Percentiles rank a stretch among this genome's conserved stretches.
Conservation (phyloP, 1,139 yeast genomes). For the Saccharomycopsis hybrid region DNA sequence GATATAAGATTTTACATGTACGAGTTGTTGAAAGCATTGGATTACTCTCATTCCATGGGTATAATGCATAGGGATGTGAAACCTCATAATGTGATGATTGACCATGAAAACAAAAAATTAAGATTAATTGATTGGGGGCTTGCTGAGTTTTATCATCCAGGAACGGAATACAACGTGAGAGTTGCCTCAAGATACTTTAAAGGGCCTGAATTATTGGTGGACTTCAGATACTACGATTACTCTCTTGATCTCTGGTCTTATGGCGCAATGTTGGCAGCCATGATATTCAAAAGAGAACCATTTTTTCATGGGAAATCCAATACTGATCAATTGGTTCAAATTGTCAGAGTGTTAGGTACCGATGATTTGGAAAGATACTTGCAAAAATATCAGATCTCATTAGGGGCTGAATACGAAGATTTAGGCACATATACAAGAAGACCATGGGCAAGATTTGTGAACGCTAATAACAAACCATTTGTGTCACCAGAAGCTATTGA, state of each 20-base stretch:
- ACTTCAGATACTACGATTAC: conserved; percentile 88
- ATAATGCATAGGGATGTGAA: conserved; percentile 98
- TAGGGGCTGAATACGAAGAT: conserved; percentile 80
- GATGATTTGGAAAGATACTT: conserved; percentile 72
- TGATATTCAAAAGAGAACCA: conserved; percentile 93
- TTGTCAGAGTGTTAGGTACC: conserved; percentile 89
- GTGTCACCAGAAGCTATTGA: conserved; percentile 71
- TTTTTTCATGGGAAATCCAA: conserved; percentile 96
- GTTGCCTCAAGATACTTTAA: conserved; percentile 98
- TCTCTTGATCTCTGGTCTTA: conserved; percentile 94
- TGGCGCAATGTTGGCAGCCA: conserved; percentile 97
- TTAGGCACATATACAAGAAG: conserved; percentile 73
- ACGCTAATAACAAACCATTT: conserved; percentile 63
- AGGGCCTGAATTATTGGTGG: conserved; percentile 96
- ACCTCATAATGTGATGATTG: conserved; percentile 98
- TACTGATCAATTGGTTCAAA: conserved; percentile 92
- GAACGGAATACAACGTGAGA: conserved; percentile 90
- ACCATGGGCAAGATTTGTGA: conserved; percentile 85
- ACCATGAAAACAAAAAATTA: conserved; percentile 64
- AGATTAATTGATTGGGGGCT: conserved; percentile 98
- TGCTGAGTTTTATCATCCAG: conserved; percentile 95
- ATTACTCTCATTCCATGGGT: conserved; percentile 94
- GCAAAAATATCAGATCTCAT: conserved; percentile 65
- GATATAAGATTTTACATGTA: conserved; percentile 88
- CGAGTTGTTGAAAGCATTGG: conserved; percentile 83